phyloP scores from a whole-genome alignment of 305 asterid species.

The Solanum aculeatissimum region DNA sequence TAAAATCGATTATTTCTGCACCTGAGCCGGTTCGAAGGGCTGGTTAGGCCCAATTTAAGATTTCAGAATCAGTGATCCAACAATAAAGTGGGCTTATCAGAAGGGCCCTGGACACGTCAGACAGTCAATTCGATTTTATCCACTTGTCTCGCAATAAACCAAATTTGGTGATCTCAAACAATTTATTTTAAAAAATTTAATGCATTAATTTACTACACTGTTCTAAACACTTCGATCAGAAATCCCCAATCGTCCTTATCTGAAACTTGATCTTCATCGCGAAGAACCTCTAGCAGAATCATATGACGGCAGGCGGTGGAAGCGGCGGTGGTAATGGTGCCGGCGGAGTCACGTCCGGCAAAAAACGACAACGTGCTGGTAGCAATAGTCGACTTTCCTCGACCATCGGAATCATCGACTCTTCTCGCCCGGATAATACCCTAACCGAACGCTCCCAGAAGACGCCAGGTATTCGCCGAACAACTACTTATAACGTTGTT shows the following conservation, averaged over 20 bases:
- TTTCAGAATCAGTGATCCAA: neutral
- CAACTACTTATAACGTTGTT: constrained; percentile 3
- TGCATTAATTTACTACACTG: neutral
- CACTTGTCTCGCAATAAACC: neutral
- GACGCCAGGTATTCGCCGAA: constrained; percentile 19
- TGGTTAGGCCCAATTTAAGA: neutral
- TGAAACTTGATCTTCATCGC: neutral
- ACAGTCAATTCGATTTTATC: neutral
- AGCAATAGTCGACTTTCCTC: constrained; percentile 30
- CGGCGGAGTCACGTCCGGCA: constrained; percentile 8
- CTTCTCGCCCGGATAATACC: constrained; percentile 21
- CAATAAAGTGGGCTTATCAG: neutral
- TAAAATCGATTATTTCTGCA: neutral
- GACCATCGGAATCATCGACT: constrained; percentile 19
- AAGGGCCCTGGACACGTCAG: neutral
- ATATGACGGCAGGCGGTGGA: neutral
- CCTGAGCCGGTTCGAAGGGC: neutral
- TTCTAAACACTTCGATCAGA: neutral
- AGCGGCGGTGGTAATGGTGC: constrained; percentile 1
- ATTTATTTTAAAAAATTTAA: neutral
- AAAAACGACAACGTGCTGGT: constrained; percentile 57
- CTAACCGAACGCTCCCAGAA: constrained; percentile 26
- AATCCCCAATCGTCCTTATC: neutral
- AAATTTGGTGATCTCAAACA: neutral
- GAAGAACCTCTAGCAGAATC: neutral